Evolutionary conservation across 2,329 filamentous ascomycete species (phyloP).

Genomic region (Cytospora mali): DNA sequence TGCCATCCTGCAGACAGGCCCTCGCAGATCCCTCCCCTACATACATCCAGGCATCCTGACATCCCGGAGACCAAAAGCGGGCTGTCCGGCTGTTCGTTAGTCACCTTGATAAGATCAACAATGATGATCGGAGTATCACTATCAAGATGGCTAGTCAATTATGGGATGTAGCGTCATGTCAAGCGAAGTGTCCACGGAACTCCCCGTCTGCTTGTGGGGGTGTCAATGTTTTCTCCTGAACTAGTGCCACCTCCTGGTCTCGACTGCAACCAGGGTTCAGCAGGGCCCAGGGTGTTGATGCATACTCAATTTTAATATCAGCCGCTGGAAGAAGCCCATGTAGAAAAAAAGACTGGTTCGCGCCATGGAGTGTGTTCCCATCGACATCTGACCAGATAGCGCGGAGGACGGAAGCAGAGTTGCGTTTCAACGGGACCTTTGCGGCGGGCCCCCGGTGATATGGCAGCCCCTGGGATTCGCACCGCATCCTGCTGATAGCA

Average conservation of each 20-base stretch:
- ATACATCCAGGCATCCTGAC: too few relatives aligned
- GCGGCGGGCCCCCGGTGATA: constrained; percentile 2
- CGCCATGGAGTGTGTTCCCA: not conserved
- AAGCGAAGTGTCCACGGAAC: constrained; percentile 7
- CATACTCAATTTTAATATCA: not conserved
- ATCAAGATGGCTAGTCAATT: too few relatives aligned
- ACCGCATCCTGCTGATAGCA: not conserved
- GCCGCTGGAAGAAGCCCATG: not conserved
- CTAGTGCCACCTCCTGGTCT: constrained; percentile 3
- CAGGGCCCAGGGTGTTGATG: not conserved
- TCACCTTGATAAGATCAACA: too few relatives aligned
- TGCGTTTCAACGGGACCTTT: not conserved
- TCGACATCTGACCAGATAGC: not conserved
- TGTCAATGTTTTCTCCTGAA: constrained; percentile 9
- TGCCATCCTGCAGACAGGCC: too few relatives aligned
- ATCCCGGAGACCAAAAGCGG: not conserved
- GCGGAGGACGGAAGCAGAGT: not conserved
- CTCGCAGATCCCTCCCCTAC: too few relatives aligned
- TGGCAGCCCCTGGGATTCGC: constrained; percentile 4
- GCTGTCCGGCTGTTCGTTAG: too few relatives aligned
- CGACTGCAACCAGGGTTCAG: not conserved
- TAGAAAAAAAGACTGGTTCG: not conserved
- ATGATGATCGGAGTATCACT: too few relatives aligned
- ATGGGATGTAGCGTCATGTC: not conserved
- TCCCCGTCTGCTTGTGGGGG: constrained; percentile 13